Conservation (phyloP, 768 basidiomycete species). For the Suillus clintonianus region DNA sequence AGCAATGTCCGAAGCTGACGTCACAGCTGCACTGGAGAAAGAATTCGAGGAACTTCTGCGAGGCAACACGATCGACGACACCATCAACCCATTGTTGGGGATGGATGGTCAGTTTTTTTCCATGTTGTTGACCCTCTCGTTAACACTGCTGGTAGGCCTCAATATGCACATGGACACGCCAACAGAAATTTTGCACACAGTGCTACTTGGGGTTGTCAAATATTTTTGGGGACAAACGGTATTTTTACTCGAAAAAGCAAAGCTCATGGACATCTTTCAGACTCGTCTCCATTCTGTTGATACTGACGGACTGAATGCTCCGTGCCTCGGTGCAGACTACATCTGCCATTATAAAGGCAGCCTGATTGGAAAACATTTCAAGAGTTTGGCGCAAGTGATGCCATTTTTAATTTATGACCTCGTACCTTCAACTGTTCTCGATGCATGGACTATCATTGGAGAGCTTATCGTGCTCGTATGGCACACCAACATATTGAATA, state of each 20-base stretch:
- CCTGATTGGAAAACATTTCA: conserved; percentile 30
- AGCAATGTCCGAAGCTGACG: not conserved
- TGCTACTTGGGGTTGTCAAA: conserved; percentile 32
- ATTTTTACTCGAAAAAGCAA: conserved; percentile 18
- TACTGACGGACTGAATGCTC: conserved; percentile 22
- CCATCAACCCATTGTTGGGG: conserved; percentile 6
- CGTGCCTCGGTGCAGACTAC: conserved; percentile 28
- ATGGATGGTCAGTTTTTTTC: conserved; percentile 10
- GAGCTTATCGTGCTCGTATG: conserved; percentile 21
- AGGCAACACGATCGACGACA: not conserved
- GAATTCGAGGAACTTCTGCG: conserved; percentile 1
- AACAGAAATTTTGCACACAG: conserved; percentile 29
- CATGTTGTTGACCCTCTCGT: too few species aligned
- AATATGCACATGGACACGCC: conserved; percentile 32
- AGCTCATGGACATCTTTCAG: conserved; percentile 19
- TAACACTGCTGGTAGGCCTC: conserved; percentile 15
- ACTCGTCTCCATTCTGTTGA: conserved; percentile 23
- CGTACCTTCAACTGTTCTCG: conserved; percentile 9
- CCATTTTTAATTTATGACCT: conserved; percentile 24
- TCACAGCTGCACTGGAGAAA: not conserved
- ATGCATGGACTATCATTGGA: conserved; percentile 13
- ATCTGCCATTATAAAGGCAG: conserved; percentile 30
- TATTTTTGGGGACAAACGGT: conserved; percentile 27
- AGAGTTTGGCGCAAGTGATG: conserved; percentile 28
- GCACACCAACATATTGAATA: conserved; percentile 17